Conservation (phyloP, 164 flowering plant genomes). For the Dillenia turbinata region DNA sequence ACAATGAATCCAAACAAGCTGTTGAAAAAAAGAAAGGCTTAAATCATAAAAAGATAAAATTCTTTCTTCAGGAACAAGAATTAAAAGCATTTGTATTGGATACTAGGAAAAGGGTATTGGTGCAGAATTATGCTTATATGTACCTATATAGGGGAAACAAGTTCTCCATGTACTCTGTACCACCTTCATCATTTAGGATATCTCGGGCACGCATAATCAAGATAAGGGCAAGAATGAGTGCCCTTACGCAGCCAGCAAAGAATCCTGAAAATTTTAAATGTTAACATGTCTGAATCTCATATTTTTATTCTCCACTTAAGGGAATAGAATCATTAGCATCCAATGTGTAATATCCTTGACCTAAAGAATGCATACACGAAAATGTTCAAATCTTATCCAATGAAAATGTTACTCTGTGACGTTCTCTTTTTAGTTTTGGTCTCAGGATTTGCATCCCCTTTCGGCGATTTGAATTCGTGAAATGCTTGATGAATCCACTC, state of each 20-base stretch:
- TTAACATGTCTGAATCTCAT: background rate
- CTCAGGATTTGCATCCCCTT: slow-evolving; percentile 54
- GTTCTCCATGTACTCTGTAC: slow-evolving; percentile 43
- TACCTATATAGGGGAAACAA: slow-evolving; percentile 75
- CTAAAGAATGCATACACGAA: too few relatives aligned
- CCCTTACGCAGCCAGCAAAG: slow-evolving; percentile 42
- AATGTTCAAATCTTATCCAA: slow-evolving; percentile 27
- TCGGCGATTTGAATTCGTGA: slow-evolving; percentile 49
- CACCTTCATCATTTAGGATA: slow-evolving; percentile 22
- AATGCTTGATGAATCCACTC: slow-evolving; percentile 76
- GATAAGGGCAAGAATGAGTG: slow-evolving; percentile 41
- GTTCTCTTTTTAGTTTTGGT: slow-evolving; percentile 43
- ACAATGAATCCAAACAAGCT: slow-evolving; percentile 58
- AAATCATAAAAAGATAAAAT: background rate
- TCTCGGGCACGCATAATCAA: slow-evolving; percentile 33
- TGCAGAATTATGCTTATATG: background rate
- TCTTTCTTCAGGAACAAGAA: background rate
- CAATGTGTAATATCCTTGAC: background rate
- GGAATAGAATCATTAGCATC: background rate
- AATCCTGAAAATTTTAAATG: slow-evolving; percentile 31
- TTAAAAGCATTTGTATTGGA: background rate
- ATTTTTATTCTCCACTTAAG: background rate
- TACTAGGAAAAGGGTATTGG: background rate
- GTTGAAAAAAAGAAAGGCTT: slow-evolving; percentile 6
- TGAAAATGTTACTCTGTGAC: slow-evolving; percentile 44